phyloP scores from a whole-genome alignment of 768 basidiomycete species.

The Amyloporia xantha region DNA sequence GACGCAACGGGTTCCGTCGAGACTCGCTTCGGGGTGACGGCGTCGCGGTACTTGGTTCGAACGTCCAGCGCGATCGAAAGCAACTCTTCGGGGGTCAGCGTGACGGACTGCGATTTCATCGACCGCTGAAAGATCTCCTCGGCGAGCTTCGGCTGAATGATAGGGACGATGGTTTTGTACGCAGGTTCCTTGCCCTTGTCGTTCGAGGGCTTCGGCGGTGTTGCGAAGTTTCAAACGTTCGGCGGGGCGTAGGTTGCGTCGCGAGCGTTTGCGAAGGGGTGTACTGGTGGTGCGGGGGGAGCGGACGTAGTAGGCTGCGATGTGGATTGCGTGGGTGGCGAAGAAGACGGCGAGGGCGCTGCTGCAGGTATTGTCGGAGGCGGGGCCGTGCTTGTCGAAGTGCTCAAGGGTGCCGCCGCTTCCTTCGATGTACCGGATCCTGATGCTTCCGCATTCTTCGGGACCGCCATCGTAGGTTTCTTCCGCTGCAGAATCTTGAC shows the following conservation, averaged over 20 bases:
- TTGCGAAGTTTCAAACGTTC: constrained; percentile 10
- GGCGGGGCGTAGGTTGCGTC: constrained; percentile 4
- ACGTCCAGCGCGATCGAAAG: neutral
- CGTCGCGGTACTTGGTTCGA: neutral
- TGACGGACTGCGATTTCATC: neutral
- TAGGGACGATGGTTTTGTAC: neutral
- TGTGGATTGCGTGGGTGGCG: neutral
- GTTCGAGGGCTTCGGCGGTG: constrained; percentile 2
- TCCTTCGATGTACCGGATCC: neutral
- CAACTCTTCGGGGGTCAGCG: neutral
- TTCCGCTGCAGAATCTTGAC: neutral
- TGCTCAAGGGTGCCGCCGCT: neutral
- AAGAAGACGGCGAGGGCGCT: constrained; percentile 4
- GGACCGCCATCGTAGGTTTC: neutral
- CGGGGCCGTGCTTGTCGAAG: neutral
- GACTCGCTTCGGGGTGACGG: neutral
- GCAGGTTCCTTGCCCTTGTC: constrained; percentile 4
- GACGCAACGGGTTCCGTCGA: neutral
- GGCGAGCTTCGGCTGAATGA: constrained; percentile 5
- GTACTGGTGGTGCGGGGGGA: constrained; percentile 4
- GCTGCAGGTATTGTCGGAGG: neutral
- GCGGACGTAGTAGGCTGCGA: constrained; percentile 2
- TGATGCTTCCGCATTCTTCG: neutral
- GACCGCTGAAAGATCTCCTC: constrained; percentile 5
- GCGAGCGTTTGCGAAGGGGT: constrained; percentile 7